Percentiles rank a stretch among this genome's conserved stretches.
Conservation (phyloP, 2,329 filamentous ascomycete genomes). For the Aspergillus glaucus region DNA sequence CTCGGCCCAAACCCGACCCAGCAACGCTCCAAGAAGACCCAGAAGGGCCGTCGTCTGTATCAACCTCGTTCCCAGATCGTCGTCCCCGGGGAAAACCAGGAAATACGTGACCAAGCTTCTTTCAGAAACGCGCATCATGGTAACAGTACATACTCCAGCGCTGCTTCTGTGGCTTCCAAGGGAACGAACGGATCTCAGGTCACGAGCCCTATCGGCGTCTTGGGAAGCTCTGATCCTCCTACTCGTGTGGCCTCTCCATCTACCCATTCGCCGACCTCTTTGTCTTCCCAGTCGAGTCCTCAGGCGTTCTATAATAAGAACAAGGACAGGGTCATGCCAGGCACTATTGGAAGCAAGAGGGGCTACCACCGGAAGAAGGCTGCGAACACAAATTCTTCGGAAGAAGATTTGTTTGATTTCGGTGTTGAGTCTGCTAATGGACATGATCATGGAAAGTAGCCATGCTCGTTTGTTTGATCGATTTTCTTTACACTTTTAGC, state of each 20-base stretch:
- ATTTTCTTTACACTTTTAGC: neutral
- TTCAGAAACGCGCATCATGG: conserved; percentile 6
- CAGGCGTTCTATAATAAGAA: conserved; percentile 4
- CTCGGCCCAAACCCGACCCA: conserved; percentile 6
- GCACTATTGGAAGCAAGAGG: conserved; percentile 10
- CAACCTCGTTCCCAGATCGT: conserved; percentile 9
- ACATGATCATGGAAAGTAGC: conserved; percentile 3
- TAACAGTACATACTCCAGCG: conserved; percentile 7
- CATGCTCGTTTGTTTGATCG: neutral
- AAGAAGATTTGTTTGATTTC: conserved; percentile 11
- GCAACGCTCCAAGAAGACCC: conserved; percentile 9
- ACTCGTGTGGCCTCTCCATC: conserved; percentile 14
- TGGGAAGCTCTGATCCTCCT: conserved; percentile 11
- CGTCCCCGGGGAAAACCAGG: neutral
- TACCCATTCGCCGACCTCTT: conserved; percentile 8
- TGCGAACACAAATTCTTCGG: conserved; percentile 5
- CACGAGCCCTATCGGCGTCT: conserved; percentile 3
- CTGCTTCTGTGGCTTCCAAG: conserved; percentile 11
- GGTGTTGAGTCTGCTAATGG: neutral
- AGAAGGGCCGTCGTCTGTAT: conserved; percentile 18
- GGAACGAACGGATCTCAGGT: conserved; percentile 2
- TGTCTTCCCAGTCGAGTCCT: conserved; percentile 14
- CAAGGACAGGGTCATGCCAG: conserved; percentile 7
- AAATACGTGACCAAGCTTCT: conserved; percentile 3
- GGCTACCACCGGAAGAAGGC: conserved; percentile 7